Percentiles rank a stretch among this genome's conserved stretches.
phyloP scores from a whole-genome alignment of 192 early-diverging fungal species.

The Mycoemilia scoparia region DNA sequence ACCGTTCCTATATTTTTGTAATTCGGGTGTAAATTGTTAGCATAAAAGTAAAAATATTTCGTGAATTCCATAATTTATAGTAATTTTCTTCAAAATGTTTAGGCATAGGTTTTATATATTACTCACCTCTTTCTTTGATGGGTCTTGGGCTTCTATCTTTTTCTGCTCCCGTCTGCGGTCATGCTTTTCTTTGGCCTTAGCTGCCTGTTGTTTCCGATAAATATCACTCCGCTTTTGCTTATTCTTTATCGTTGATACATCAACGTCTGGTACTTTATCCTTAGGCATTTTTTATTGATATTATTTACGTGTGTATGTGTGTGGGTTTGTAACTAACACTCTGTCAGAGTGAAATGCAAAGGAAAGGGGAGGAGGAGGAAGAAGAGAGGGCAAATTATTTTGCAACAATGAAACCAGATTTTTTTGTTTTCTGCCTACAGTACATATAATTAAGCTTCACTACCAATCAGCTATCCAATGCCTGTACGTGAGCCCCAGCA shows the following conservation, averaged over 20 bases:
- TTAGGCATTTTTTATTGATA: constrained; percentile 6
- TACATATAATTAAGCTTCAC: no score
- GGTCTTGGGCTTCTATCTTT: constrained; percentile 69
- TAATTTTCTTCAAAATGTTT: neutral
- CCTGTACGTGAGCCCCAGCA: no score
- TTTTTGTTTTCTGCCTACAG: no score
- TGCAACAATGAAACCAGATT: no score
- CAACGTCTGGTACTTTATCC: constrained; percentile 3
- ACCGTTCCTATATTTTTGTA: no score
- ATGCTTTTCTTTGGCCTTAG: constrained; percentile 59
- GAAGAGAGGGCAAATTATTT: no score
- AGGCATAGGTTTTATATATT: no score
- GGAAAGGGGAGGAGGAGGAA: no score
- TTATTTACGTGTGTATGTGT: no score
- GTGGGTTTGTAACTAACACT: no score
- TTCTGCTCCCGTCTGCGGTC: constrained; percentile 45
- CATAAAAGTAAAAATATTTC: neutral
- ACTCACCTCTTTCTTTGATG: constrained; percentile 64
- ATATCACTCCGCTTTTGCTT: constrained; percentile 73
- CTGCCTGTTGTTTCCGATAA: constrained; percentile 46
- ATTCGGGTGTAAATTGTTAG: constrained; percentile 3
- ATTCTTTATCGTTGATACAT: constrained; percentile 48
- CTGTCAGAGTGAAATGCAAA: no score
- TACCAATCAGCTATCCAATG: no score
- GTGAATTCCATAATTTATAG: neutral